Base-by-base conservation (phyloP, 2,329 filamentous ascomycete genomes). In the Aureobasidium pullulans region DNA sequence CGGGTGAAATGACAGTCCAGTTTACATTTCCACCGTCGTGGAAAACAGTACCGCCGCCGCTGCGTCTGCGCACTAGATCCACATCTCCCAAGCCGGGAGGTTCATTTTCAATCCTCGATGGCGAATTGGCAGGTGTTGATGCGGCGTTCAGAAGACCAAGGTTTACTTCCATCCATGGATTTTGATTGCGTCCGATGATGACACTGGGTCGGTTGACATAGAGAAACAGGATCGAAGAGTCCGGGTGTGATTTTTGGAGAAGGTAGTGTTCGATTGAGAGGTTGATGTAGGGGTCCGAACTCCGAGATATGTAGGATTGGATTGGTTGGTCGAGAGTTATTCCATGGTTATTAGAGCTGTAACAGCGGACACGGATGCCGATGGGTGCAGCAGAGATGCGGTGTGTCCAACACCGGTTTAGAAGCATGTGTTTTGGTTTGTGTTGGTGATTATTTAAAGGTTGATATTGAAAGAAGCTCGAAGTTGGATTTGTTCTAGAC, bases 101-200 rank as follows among this genome's bases (percentile, higher is more conserved):
- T 59, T 72, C 79, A 15, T 37, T 57, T 6, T 46, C 40, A 2
- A 46, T 44, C 8, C 31, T 36, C 8, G 34, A 19, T 11, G 34
- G 28, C 66, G 39, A 65, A 34, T 65, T 44, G 8, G 61, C 61
- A 3, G 3, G 4, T 10, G 59, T 32, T 63, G 70, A 64, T 68
- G 73, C 71, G 62, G 76, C 68, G 67, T 75, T 67, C 8, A 96
- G 76, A 1, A 84, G 77, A 40, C 75, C 75, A 8, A 96, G 80
- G 70, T 96, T 89, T 62, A 90, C 85, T 76, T 99, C 94, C 8
- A 90, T 80, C 94, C 93, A 99, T 57, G 94, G 94, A 72, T 99
- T 99, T 76, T 99, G 94, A 72, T 99, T 99, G 62, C 94, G 86
- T 44, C 94, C 94, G 65, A 99, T 87, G 70, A 99, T 86, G 61